A percentile compares a stretch with the other conserved stretches of the same genome.
These are phyloP conservation scores for Actinidia arguta DNA, from an alignment of 179 eudicot genomes.

Conservation along the genomic window DNA sequence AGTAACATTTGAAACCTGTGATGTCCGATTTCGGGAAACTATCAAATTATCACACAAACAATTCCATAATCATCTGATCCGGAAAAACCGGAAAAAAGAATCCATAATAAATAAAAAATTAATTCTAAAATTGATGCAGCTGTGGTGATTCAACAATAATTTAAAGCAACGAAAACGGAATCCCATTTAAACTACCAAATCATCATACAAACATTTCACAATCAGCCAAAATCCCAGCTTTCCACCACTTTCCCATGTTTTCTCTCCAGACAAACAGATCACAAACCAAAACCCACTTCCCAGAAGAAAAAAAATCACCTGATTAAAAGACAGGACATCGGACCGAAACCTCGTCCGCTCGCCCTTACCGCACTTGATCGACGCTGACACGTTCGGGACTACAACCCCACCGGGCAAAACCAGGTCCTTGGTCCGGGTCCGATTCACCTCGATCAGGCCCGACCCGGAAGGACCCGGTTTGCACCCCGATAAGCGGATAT, in stretches of 20 bases:
- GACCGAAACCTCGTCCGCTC: constrained; percentile 90
- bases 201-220: too few species aligned
- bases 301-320: constrained; percentile 41
- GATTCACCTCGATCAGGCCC: constrained; percentile 68
- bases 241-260: background rate
- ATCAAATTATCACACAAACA: too few species aligned
- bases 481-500: constrained; percentile 74
- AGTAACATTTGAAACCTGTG: background rate
- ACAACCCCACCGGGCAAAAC: constrained; percentile 76
- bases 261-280: background rate
- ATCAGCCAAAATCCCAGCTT: background rate
- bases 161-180: too few species aligned
- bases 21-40: background rate
- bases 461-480: constrained; percentile 71
- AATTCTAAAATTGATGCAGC: too few species aligned
- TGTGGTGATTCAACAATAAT: too few species aligned
- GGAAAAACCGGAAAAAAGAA: too few species aligned
- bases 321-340: constrained; percentile 79
- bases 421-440: constrained; percentile 48
- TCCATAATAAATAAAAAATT: too few species aligned
- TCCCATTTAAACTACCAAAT: too few species aligned
- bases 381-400: constrained; percentile 54
- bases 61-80: too few species aligned
- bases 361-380: constrained; percentile 92
- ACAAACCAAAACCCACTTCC: too few species aligned